Evolutionary conservation across 441 rosid genomes (phyloP), one percentile per base, ranked within the genome.

Genomic region (Jatropha podagrica): DNA sequence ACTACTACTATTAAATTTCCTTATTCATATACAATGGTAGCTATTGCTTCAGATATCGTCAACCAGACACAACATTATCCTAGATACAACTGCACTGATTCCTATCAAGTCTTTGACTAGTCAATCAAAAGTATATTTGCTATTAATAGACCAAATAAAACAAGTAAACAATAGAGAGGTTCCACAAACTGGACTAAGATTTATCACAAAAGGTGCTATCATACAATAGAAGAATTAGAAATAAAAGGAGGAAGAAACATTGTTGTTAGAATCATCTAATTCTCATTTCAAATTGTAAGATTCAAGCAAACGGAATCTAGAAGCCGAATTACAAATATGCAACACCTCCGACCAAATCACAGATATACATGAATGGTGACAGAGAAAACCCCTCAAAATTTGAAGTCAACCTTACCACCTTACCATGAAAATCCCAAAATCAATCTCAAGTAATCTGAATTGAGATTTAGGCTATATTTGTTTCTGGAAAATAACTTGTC

Each of bases 11-110:
- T 62, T 64, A 38, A 13, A 60, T 65, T 59, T 32, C 42, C 41
- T 37, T 52, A 51, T 17, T 46, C 17, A 40, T 60, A 60, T 14
- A 8, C 37, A 72, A 15, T 20, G 18, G 15, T 58, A 65, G 17
- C 13, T 55, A 66, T n/a, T 66, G 37, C 68, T 66, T 38, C 56
- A 71, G 69, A 55, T 6, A n/a, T 10, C 3, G 37, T 65, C 64
- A 70, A 23, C 38, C 54, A 48, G 32, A 20, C 10, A 6, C 27
- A 17, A 20, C 15, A 65, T n/a, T 4, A 38, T 51, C 17, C 27
- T 14, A 68, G 13, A 26, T 11, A 74, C 49, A 52, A 37, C 11
- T 8, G 13, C 51, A 23, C 18, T 0, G n/a, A 52, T 52, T 52
- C 20, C 20, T 4, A 52, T 32, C 75, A 60, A 27, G 23, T 41